Percentiles rank a stretch among this genome's conserved stretches.
Evolutionary conservation across 202 grass and related monocot genomes (phyloP).

Genomic region (Panicum virgatum): DNA sequence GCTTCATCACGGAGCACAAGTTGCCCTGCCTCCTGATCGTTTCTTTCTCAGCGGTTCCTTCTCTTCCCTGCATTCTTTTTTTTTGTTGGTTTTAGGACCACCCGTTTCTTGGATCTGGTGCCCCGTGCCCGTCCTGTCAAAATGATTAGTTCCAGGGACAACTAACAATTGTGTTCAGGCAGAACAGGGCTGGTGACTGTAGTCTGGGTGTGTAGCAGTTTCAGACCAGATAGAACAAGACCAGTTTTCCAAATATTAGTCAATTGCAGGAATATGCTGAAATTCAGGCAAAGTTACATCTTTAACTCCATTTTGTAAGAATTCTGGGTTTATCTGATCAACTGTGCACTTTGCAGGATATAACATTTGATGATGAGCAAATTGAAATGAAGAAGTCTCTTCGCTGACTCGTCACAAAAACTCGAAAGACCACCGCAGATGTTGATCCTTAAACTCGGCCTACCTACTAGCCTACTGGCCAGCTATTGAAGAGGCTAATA

Average conservation of each 20-base stretch:
- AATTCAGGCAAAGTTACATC: neutral
- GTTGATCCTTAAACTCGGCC: neutral
- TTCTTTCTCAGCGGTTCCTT: neutral
- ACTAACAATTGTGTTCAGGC: slow-evolving; percentile 22
- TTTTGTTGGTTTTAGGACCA: slow-evolving; percentile 35
- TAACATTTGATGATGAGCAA: neutral
- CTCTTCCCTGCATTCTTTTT: slow-evolving; percentile 27
- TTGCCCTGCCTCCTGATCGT: slow-evolving; percentile 28
- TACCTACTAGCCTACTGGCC: neutral
- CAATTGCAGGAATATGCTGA: neutral
- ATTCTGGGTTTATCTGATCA: neutral
- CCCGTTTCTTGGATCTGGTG: slow-evolving; percentile 42
- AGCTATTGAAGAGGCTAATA: neutral
- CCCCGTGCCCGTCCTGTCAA: slow-evolving; percentile 24
- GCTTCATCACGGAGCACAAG: slow-evolving; percentile 43
- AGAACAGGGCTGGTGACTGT: neutral
- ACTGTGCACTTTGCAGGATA: neutral
- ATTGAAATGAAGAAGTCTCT: neutral
- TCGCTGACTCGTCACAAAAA: neutral
- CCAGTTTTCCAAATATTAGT: neutral
- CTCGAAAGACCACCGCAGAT: neutral
- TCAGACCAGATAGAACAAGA: neutral
- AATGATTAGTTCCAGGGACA: slow-evolving; percentile 56
- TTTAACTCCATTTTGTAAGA: neutral
- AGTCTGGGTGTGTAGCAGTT: slow-evolving; percentile 1